Percentiles rank a stretch among this genome's conserved stretches.
Evolutionary conservation across 2,329 filamentous ascomycete genomes (phyloP).

Genomic region (Trichophyton rubrum): DNA sequence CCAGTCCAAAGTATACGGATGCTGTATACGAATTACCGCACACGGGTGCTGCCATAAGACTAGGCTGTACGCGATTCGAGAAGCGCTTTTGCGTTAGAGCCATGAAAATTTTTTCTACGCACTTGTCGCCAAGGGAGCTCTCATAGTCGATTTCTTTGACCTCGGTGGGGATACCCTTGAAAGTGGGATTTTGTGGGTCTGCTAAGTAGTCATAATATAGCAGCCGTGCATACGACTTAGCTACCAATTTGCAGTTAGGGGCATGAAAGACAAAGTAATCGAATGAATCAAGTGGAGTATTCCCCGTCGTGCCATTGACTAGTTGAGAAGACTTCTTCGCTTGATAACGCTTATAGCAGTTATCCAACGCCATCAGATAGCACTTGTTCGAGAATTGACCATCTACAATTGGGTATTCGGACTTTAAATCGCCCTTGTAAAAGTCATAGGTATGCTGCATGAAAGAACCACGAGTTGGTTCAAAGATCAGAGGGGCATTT

Average conservation of each 20-base stretch:
- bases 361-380: slow-evolving; percentile 62
- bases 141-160: neutral
- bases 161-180: slow-evolving; percentile 57
- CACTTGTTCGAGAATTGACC: slow-evolving; percentile 66
- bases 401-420: slow-evolving; percentile 69
- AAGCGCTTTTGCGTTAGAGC: slow-evolving; percentile 32
- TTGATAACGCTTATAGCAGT: slow-evolving; percentile 68
- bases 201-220: slow-evolving; percentile 75
- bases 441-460: slow-evolving; percentile 77
- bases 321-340: slow-evolving; percentile 51
- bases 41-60: slow-evolving; percentile 63
- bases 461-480: slow-evolving; percentile 62
- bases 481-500: slow-evolving; percentile 57
- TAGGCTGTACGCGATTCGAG: slow-evolving; percentile 60
- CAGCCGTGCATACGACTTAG: slow-evolving; percentile 72
- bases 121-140: neutral
- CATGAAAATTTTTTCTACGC: neutral
- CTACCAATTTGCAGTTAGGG: slow-evolving; percentile 74
- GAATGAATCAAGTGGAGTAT: slow-evolving; percentile 63
- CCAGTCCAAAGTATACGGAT: slow-evolving; percentile 46
- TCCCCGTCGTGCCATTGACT: slow-evolving; percentile 27
- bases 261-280: slow-evolving; percentile 75
- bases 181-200: slow-evolving; percentile 53
- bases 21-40: slow-evolving; percentile 55
- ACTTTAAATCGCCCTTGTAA: slow-evolving; percentile 71